Evolutionary conservation across 306 rosid species (phyloP).

Genomic region (Vigna mungo): DNA sequence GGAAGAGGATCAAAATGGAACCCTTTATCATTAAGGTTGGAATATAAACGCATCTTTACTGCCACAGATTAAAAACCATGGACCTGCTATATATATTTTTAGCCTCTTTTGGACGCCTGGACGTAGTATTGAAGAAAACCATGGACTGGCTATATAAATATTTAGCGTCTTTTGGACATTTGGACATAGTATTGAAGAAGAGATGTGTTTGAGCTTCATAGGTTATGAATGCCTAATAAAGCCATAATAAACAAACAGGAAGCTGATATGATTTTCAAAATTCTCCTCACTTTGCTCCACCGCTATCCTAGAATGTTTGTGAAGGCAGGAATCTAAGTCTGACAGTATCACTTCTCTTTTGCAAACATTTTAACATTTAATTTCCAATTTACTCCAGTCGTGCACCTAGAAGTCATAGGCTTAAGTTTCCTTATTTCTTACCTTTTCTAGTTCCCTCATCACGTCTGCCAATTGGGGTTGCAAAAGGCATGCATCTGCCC

Average conservation of each 20-base stretch:
- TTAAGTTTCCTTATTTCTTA: constrained; percentile 3
- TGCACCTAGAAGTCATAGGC: neutral
- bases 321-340: constrained; percentile 5
- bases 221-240: constrained; percentile 4
- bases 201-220: no score
- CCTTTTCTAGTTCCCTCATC: neutral
- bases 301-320: neutral
- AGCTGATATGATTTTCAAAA: neutral
- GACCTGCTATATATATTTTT: no score
- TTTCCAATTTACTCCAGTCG: constrained; percentile 1
- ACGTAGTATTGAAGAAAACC: no score
- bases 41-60: neutral
- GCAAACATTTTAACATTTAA: neutral
- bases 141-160: neutral
- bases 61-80: neutral
- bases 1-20: constrained; percentile 10
- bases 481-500: constrained; percentile 1
- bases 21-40: neutral
- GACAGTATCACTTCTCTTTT: constrained; percentile 19
- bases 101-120: no score
- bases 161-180: neutral
- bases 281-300: neutral
- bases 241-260: neutral
- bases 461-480: neutral
- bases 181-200: no score